Base-by-base conservation (phyloP, 306 rosid genomes). In the Cucurbita moschata region DNA sequence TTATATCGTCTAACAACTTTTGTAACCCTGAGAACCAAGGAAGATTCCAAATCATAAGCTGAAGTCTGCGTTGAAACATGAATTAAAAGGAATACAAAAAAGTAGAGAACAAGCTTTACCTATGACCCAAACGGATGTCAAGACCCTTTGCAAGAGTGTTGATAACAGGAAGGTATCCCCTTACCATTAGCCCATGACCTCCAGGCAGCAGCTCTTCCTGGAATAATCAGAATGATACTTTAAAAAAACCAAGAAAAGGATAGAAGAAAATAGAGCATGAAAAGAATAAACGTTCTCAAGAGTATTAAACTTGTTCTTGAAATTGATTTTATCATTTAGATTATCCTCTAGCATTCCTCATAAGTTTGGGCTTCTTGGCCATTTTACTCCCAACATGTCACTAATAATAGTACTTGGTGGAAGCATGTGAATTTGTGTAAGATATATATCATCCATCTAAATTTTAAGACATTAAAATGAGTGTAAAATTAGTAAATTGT, bases 111-210 rank as follows among this genome's bases (percentile, higher is more conserved):
- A 69, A 63, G 56, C 49, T 53, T 16, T 79, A 95, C 99, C 92
- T 91, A 79, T 91, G 99, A 57, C 90, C 83, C 74, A 91, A 79
- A 49, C 92, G 99, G 68, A 95, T 85, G 76, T 95, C 97, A 44
- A 95, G 87, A 79, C 99, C 99, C 83, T 91, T 95, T 53, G 96
- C 99, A 23, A 95, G 92, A 57, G 96, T 91, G 83, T 89, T 87
- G 77, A 95, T 85, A 65, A 95, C 96, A 60, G 99, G 99, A 75
- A 84, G 83, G 79, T 95, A 95, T 16, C 97, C 99, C 77, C 97
- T 88, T 57, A 91, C 91, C 99, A 95, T 95, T 40, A 95, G 96
- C 69, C 99, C 99, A 77, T 95, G 99, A 75, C 99, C 99, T 75
- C 99, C 99, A 77, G 99, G 99, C 69, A 91, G 95, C 75, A 95